A percentile compares a stretch with the other conserved stretches of the same genome.
These are phyloP conservation scores for Panicum hallii DNA, from an alignment of 202 grass and related monocot species.

Conservation along the genomic window DNA sequence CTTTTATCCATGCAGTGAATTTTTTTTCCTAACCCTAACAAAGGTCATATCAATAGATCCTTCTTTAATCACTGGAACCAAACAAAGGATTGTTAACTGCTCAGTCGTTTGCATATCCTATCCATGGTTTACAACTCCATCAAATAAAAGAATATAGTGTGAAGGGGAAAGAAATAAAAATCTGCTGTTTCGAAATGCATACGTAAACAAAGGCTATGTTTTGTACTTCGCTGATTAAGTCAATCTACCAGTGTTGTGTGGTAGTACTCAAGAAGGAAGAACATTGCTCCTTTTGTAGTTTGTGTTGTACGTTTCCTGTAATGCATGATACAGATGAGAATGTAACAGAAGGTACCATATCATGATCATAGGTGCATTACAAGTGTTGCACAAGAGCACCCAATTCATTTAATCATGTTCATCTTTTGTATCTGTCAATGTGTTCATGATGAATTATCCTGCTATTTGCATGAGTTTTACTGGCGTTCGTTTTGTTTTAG, in stretches of 20 bases:
- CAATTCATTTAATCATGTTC: neutral
- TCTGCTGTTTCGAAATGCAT: neutral
- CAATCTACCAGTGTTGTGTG: neutral
- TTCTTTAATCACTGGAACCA: neutral
- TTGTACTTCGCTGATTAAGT: neutral
- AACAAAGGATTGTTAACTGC: neutral
- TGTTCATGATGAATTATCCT: conserved; percentile 15
- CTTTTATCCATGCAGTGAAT: neutral
- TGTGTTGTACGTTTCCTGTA: neutral
- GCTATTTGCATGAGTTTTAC: conserved; percentile 37
- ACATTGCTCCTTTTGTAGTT: neutral
- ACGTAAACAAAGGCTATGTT: neutral
- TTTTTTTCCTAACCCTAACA: neutral
- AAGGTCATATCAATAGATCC: neutral
- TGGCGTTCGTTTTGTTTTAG: conserved; percentile 48
- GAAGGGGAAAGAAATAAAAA: neutral
- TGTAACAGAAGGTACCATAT: neutral
- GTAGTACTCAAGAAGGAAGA: conserved; percentile 12
- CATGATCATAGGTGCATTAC: neutral
- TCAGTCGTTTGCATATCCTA: conserved; percentile 7
- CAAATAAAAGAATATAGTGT: neutral
- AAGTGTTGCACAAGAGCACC: neutral
- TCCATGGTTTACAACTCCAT: neutral
- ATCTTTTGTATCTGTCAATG: neutral
- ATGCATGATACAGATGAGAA: neutral